A percentile compares a stretch with the other conserved stretches of the same genome.
Conservation (phyloP, 106 monocot species). For the Iris macrosiphon region DNA sequence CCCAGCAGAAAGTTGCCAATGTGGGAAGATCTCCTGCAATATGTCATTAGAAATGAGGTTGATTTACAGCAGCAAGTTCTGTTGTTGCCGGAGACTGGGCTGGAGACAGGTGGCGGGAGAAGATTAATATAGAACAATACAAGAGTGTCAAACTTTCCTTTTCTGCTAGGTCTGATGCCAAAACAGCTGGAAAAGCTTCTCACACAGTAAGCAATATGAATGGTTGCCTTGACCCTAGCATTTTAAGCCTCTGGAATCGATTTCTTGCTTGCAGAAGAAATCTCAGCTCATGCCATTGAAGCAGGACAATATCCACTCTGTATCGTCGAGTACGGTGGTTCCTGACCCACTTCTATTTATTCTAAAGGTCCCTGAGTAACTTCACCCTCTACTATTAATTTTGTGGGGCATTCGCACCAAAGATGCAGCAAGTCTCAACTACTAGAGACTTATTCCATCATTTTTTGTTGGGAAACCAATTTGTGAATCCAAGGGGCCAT, state of each 20-base stretch:
- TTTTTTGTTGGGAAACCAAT: conserved; percentile 9
- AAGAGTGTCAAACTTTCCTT: neutral
- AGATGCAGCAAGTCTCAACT: conserved; percentile 2
- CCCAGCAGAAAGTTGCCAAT: neutral
- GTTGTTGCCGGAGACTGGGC: neutral
- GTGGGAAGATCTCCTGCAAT: conserved; percentile 1
- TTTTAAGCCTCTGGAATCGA: conserved; percentile 11
- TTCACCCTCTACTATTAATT: conserved; percentile 13
- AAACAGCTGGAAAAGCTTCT: conserved; percentile 1
- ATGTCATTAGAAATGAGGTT: conserved; percentile 8
- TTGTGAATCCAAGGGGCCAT: conserved; percentile 8
- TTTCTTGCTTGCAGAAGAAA: too few species aligned
- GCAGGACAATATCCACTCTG: too few species aligned
- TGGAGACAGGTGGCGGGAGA: neutral
- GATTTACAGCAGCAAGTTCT: neutral
- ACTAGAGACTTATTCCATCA: conserved; percentile 13
- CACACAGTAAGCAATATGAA: neutral
- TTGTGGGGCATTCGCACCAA: conserved; percentile 18
- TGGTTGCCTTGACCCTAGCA: conserved; percentile 11
- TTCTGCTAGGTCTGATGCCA: neutral
- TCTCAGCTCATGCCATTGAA: too few species aligned
- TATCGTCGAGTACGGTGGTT: conserved; percentile 7
- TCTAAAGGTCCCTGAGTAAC: conserved; percentile 5
- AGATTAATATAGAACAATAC: conserved; percentile 2
- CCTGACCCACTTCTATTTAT: conserved; percentile 17